phyloP scores from a whole-genome alignment of 768 basidiomycete species.

The Termitomyces titanicus region DNA sequence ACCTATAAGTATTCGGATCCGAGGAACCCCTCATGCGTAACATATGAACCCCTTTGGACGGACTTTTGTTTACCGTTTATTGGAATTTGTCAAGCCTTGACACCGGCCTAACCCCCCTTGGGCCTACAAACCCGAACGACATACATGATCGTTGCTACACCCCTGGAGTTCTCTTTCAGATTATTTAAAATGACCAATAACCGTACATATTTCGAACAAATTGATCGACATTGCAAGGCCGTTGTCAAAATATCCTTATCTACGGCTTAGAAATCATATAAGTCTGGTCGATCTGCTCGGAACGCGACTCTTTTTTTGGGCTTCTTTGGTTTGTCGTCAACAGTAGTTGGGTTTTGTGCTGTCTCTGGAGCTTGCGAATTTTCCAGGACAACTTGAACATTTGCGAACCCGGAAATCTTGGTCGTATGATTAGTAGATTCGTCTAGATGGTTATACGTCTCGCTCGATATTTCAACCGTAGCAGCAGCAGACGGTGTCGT shows the following conservation, averaged over 20 bases:
- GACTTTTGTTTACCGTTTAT: too few species aligned
- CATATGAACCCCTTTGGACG: too few species aligned
- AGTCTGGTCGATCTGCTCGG: slow-evolving; percentile 58
- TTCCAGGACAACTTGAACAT: slow-evolving; percentile 45
- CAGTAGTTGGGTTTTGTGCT: slow-evolving; percentile 1
- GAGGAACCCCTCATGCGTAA: too few species aligned
- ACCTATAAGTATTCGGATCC: neutral
- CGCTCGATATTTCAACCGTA: slow-evolving; percentile 11
- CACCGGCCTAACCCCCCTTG: too few species aligned
- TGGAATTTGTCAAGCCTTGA: too few species aligned
- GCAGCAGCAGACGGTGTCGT: slow-evolving; percentile 43
- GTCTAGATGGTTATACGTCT: slow-evolving; percentile 8
- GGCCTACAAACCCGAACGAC: too few species aligned
- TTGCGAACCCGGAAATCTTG: slow-evolving; percentile 25
- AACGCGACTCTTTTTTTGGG: slow-evolving; percentile 68
- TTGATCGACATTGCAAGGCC: neutral
- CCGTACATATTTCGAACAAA: neutral
- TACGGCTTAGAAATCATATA: slow-evolving; percentile 65
- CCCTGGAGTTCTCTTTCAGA: neutral
- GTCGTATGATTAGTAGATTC: slow-evolving; percentile 7
- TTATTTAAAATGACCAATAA: neutral
- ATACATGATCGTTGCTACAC: neutral
- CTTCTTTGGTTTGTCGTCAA: slow-evolving; percentile 34
- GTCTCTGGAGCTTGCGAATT: slow-evolving; percentile 13
- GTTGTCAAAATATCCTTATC: neutral